Evolutionary conservation across 148 eudicot genomes (phyloP).

Genomic region (Chenopodium quinoa): DNA sequence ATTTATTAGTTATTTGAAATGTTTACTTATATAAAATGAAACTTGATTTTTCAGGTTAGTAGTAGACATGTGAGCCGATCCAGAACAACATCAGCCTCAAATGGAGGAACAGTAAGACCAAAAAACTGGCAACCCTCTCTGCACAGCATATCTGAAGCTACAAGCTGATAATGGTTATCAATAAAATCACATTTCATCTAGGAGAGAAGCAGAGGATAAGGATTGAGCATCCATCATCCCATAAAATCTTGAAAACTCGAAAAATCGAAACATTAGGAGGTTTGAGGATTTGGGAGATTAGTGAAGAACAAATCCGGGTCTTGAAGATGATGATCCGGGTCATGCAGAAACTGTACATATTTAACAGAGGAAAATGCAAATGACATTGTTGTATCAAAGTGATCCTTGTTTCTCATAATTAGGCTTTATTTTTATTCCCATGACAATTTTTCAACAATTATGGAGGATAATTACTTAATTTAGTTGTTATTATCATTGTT

Average conservation of each 20-base stretch:
- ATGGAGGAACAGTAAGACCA: conserved; percentile 43
- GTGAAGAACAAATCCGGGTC: not conserved
- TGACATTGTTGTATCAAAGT: conserved; percentile 35
- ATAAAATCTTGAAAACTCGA: conserved; percentile 1
- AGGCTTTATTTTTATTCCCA: conserved; percentile 25
- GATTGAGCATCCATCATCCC: not conserved
- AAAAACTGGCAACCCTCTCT: conserved; percentile 88
- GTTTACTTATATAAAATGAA: not conserved
- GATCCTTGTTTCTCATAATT: conserved; percentile 24
- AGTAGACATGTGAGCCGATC: conserved; percentile 48
- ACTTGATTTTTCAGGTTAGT: conserved; percentile 43
- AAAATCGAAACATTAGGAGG: conserved; percentile 2
- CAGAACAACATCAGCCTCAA: conserved; percentile 39
- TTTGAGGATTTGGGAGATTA: conserved; percentile 5
- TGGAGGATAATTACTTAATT: conserved; percentile 16
- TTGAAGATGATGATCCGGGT: conserved; percentile 20
- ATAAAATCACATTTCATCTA: conserved; percentile 15
- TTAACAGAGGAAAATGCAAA: conserved; percentile 30
- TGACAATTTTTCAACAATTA: conserved; percentile 24
- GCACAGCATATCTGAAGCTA: conserved; percentile 77
- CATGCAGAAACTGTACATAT: conserved; percentile 36
- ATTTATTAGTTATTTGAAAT: not conserved
- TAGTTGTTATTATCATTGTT: conserved; percentile 6
- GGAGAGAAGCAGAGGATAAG: conserved; percentile 1
- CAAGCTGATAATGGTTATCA: conserved; percentile 43